Conservation (phyloP, 2,329 filamentous ascomycete genomes). For the Aspergillus sp. region DNA sequence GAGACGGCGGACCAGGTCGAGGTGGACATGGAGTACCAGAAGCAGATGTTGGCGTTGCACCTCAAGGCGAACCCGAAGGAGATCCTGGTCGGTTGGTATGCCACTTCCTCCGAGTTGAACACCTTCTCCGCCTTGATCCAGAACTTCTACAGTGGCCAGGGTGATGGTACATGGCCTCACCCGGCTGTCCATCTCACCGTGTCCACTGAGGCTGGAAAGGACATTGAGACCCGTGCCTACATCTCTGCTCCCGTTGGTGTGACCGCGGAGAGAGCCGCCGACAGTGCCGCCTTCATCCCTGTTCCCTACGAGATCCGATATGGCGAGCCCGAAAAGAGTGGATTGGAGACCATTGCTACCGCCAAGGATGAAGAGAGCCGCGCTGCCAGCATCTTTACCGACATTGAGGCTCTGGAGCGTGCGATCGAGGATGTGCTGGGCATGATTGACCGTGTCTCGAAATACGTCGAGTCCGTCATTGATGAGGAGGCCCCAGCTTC, state of each 20-base stretch:
- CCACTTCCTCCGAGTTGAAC: constrained; percentile 93
- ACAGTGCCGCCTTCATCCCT: constrained; percentile 95
- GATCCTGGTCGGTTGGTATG: constrained; percentile 96
- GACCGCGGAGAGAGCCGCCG: constrained; percentile 87
- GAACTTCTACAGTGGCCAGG: constrained; percentile 97
- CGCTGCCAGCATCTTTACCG: constrained; percentile 68
- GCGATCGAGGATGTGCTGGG: constrained; percentile 82
- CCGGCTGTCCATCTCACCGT: constrained; percentile 97
- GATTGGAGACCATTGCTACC: constrained; percentile 75
- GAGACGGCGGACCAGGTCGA: constrained; percentile 98
- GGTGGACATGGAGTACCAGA: constrained; percentile 99
- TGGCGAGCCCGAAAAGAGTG: constrained; percentile 70
- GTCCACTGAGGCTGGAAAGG: constrained; percentile 79
- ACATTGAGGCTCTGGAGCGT: constrained; percentile 83
- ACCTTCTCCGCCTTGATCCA: constrained; percentile 98
- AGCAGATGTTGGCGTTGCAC: constrained; percentile 95
- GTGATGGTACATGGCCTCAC: constrained; percentile 94
- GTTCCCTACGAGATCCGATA: constrained; percentile 94
- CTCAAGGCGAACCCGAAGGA: constrained; percentile 92
- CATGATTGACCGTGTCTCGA: constrained; percentile 84
- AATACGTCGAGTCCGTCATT: constrained; percentile 88
- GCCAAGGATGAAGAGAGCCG: constrained; percentile 77
- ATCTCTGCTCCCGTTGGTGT: constrained; percentile 94
- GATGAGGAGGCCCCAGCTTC: constrained; percentile 83
- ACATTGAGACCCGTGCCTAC: constrained; percentile 88